Conservation (phyloP, 2,329 filamentous ascomycete genomes). For the Neonectria neomacrospora region DNA sequence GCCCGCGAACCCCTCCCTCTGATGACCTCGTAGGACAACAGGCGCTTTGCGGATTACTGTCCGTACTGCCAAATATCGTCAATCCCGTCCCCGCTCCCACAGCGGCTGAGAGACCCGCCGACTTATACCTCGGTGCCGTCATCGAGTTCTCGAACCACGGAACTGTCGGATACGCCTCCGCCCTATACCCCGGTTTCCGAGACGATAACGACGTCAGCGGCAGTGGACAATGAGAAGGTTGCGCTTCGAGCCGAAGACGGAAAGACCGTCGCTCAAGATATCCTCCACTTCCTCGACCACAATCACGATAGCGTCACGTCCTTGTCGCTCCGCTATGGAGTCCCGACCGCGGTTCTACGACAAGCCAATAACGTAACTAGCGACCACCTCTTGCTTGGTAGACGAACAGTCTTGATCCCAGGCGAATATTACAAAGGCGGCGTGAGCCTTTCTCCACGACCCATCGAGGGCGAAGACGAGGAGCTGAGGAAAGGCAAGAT, state of each 20-base stretch:
- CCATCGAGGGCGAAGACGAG: constrained; percentile 79
- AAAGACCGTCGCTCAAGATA: constrained; percentile 65
- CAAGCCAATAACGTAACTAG: constrained; percentile 75
- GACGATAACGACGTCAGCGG: not conserved
- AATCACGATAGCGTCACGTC: constrained; percentile 74
- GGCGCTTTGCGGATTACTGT: constrained; percentile 73
- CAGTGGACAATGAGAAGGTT: constrained; percentile 41
- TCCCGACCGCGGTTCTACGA: constrained; percentile 72
- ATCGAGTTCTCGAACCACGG: constrained; percentile 39
- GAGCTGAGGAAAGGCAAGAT: constrained; percentile 76
- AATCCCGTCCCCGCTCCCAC: constrained; percentile 65
- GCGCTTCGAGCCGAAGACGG: constrained; percentile 40
- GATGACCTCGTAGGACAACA: constrained; percentile 63
- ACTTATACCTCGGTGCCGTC: constrained; percentile 63
- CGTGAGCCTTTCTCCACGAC: constrained; percentile 74
- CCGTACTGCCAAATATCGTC: constrained; percentile 82
- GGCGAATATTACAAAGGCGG: constrained; percentile 75
- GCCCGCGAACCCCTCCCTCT: constrained; percentile 16
- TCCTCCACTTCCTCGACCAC: constrained; percentile 79
- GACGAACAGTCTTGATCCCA: constrained; percentile 77
- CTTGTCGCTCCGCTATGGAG: constrained; percentile 76
- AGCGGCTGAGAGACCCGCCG: constrained; percentile 75
- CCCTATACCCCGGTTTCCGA: constrained; percentile 49
- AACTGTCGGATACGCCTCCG: constrained; percentile 50
- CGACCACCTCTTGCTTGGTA: constrained; percentile 76